These are phyloP conservation scores for Gloeostereum incarnatum DNA, from an alignment of 768 basidiomycete genomes.

Conservation along the genomic window DNA sequence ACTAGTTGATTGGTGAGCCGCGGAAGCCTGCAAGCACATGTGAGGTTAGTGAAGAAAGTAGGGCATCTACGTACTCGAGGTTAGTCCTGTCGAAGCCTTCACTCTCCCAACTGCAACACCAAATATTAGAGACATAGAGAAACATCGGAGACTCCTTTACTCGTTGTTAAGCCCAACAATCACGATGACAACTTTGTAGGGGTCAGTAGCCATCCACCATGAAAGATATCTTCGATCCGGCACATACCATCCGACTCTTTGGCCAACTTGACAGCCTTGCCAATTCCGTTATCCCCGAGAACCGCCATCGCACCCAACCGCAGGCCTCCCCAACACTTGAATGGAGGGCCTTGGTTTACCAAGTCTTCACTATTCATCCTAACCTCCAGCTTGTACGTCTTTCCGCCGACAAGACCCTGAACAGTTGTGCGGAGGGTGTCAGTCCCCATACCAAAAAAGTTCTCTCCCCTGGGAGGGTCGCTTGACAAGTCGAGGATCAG, in stretches of 20 bases:
- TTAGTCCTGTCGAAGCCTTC: conserved; percentile 50
- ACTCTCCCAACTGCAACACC: conserved; percentile 33
- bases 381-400: conserved; percentile 29
- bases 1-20: conserved; percentile 44
- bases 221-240: not conserved
- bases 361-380: conserved; percentile 25
- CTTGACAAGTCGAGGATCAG: conserved; percentile 36
- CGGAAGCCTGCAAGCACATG: conserved; percentile 31
- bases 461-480: conserved; percentile 21
- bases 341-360: conserved; percentile 20
- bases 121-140: conserved; percentile 3
- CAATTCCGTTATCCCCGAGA: conserved; percentile 27
- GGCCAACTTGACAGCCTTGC: conserved; percentile 28
- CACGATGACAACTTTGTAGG: conserved; percentile 28
- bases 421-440: conserved; percentile 24
- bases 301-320: conserved; percentile 25
- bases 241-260: conserved; percentile 28
- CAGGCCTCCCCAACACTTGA: conserved; percentile 30
- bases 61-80: conserved; percentile 22
- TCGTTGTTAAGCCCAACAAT: conserved; percentile 50
- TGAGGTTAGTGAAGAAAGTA: not conserved
- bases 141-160: conserved; percentile 15
- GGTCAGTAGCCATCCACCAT: not conserved
- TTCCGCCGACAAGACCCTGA: conserved; percentile 29
- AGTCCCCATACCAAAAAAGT: conserved; percentile 36